phyloP scores from a whole-genome alignment of 2,329 filamentous ascomycete genomes.

The Alternaria panax region DNA sequence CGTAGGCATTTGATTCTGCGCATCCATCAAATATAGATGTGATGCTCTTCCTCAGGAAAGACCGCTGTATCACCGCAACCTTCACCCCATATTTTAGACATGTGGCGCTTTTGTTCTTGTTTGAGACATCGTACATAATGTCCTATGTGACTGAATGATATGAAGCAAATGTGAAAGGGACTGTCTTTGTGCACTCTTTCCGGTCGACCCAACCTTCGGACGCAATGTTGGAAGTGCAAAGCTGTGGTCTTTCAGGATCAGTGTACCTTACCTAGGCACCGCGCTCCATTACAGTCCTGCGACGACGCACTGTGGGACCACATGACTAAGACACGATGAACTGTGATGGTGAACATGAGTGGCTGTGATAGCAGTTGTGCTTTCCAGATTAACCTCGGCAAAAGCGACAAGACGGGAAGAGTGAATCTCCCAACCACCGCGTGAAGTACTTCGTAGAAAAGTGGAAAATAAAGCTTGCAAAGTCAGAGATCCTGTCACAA shows the following conservation, averaged over 20 bases:
- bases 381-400: slow-evolving; percentile 9
- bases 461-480: background rate
- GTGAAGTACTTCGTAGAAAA: background rate
- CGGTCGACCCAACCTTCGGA: background rate
- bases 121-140: background rate
- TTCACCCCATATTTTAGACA: background rate
- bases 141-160: background rate
- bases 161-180: slow-evolving; percentile 1
- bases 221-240: background rate
- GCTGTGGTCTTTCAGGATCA: background rate
- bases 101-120: background rate
- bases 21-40: background rate
- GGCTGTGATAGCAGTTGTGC: background rate
- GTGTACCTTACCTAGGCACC: background rate
- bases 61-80: background rate
- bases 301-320: background rate
- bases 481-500: too few relatives aligned
- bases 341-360: background rate
- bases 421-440: background rate
- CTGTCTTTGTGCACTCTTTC: background rate
- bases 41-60: background rate
- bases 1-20: background rate
- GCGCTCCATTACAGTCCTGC: background rate
- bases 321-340: background rate
- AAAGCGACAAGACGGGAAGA: background rate